Percentiles rank a stretch among this genome's conserved stretches.
phyloP scores from a whole-genome alignment of 2,329 filamentous ascomycete genomes.

The Leptoxyphium fumago region DNA sequence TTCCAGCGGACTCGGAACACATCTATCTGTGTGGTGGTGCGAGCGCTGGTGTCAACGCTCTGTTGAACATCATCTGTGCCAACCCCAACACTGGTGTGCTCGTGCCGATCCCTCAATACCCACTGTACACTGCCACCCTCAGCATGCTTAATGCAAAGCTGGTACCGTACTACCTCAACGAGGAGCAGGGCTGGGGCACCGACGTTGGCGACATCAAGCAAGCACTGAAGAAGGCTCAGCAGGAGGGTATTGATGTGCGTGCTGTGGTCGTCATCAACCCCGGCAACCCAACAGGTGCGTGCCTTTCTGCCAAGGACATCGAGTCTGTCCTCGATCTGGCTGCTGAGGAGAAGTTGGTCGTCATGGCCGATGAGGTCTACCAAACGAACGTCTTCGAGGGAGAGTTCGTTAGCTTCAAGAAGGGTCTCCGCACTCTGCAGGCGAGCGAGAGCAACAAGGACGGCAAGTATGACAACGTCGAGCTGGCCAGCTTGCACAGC shows the following conservation, averaged over 20 bases:
- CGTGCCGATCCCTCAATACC: conserved; percentile 94
- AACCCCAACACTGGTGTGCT: conserved; percentile 66
- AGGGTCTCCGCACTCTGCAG: conserved; percentile 68
- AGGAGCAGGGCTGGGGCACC: conserved; percentile 75
- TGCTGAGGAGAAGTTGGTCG: conserved; percentile 66
- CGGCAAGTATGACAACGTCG: conserved; percentile 67
- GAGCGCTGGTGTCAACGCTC: conserved; percentile 85
- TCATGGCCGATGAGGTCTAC: conserved; percentile 96
- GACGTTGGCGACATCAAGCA: conserved; percentile 63
- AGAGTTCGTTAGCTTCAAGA: conserved; percentile 92
- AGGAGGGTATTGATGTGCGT: conserved; percentile 70
- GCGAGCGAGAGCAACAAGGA: conserved; percentile 44
- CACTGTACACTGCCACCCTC: conserved; percentile 88
- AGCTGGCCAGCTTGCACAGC: conserved; percentile 84
- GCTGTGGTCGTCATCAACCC: conserved; percentile 97
- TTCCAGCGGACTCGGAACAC: conserved; percentile 61
- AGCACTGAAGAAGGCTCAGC: conserved; percentile 59
- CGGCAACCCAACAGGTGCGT: conserved; percentile 90
- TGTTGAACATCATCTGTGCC: conserved; percentile 78
- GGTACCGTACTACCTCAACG: conserved; percentile 89
- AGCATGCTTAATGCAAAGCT: conserved; percentile 69
- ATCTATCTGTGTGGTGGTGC: conserved; percentile 89
- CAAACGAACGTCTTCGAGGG: conserved; percentile 97
- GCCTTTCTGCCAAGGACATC: conserved; percentile 64
- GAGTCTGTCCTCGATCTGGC: conserved; percentile 77